Base-by-base conservation (phyloP, 179 eudicot genomes). In the Pouteria campechiana region DNA sequence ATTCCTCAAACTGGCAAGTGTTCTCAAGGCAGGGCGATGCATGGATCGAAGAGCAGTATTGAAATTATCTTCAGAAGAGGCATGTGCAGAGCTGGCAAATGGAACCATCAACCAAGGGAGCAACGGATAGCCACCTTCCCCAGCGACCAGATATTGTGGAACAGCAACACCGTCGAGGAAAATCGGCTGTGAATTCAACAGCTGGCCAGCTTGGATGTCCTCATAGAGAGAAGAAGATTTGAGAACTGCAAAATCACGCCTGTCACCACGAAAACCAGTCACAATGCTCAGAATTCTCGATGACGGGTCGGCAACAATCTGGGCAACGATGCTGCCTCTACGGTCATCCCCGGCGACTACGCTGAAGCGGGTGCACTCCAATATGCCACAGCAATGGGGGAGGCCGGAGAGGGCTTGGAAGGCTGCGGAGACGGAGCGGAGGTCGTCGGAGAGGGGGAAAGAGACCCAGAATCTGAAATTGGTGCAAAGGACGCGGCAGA, bases 391-490 rank as follows among this genome's bases (percentile, higher is more conserved):
- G 41, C 97, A 88, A 58, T 81, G 78, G 3, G 83, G 88, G 7
- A 84, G 32, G 1, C 87, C 87, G 6, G 71, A 54, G 7, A 69
- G 43, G 13, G 54, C 11, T 30, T 79, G 73, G 27, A 83, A 76
- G 4, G 21, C 61, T 0, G 57, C 12, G 0, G 74, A 65, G 5
- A 77, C 68, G 0, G 64, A 49, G 11, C 43, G 49, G 17, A 80
- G 43, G 53, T 88, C 92, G 25, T 7, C 2, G n/a, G 61, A 60
- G 55, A 42, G 59, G 0, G 93, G 93, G 2, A 73, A 88, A 35
- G 83, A 84, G 18, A 88, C 83, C 94, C 95, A 88, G 60, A 84
- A 88, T 16, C 95, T 39, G 53, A 74, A 88, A 47, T 88, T 83
- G 1, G 92, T 84, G 39, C 97, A 88, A 3, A 84, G 65, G 3